Base-by-base conservation (phyloP, 805 yeast species). In the Myxozyma mucilagina region DNA sequence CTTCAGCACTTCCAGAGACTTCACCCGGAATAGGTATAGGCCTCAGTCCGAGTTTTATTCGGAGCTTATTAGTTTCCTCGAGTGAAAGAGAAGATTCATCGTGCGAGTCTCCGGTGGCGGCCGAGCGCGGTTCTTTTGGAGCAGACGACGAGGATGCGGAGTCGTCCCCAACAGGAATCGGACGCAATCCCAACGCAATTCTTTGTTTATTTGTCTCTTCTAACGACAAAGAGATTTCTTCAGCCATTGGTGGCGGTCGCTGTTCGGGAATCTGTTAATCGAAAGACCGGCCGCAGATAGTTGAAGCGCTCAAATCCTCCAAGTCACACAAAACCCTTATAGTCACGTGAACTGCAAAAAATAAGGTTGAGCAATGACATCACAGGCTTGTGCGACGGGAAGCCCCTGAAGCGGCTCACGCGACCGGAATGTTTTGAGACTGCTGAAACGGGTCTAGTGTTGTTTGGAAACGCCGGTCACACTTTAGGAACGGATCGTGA, bases 131-230 rank as follows among this genome's bases (percentile, higher is more conserved):
- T n/a, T 50, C 57, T 39, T 41, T 39, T 11, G 53, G 44, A 3
- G 53, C 20, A 5, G 32, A 18, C n/a, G 56, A 5, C 2, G 48
- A 11, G 7, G 43, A 13, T 8, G 14, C 34, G 18, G 53, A 53
- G 32, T 56, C 31, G 4, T 59, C 57, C 1, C 29, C 29, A 9
- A 59, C 61, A 10, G 78, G 79, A 16, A 83, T 78, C 0, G 86
- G 85, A 41, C 79, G 78, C 57, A 85, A 73, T 0, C 89, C 89
- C 10, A 84, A 67, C 11, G 80, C 77, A 6, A 73, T 63, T 29
- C 90, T 73, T 7, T 84, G 74, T 65, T 72, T 75, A 68, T 85
- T 85, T 0, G 89, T 85, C 61, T 85, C 87, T 60, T 80, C 84
- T 0, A 85, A 47, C 5, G 78, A 73, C 11, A 61, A 36, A 11